These are phyloP conservation scores for Trametes elegans DNA, from an alignment of 768 basidiomycete species.

Conservation along the genomic window DNA sequence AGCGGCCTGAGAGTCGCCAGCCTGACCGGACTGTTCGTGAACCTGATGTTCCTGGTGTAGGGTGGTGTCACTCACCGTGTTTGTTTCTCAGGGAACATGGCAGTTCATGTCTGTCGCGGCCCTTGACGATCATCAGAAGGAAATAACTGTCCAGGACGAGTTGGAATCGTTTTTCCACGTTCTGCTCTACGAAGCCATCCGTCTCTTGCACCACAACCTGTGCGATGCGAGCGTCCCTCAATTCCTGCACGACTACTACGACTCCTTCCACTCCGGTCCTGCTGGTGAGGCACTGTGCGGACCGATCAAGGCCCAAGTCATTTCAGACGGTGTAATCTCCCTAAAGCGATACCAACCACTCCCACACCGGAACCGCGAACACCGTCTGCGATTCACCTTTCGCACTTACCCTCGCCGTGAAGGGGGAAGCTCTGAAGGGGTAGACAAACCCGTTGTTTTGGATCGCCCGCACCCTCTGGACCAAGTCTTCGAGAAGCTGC, in stretches of 20 bases:
- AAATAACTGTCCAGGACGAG: background rate
- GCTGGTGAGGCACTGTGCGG: background rate
- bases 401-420: too few relatives aligned
- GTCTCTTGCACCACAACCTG: constrained; percentile 14
- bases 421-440: too few relatives aligned
- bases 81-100: constrained; percentile 2
- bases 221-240: constrained; percentile 3
- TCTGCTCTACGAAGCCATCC: constrained; percentile 7
- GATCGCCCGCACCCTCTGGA: background rate
- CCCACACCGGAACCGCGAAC: too few relatives aligned
- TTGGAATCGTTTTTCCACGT: constrained; percentile 14
- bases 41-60: background rate
- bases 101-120: constrained; percentile 5
- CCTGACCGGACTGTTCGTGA: background rate
- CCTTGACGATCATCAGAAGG: background rate
- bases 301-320: background rate
- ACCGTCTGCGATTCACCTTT: too few relatives aligned
- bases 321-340: background rate
- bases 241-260: constrained; percentile 14
- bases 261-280: background rate
- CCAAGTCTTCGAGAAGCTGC: background rate
- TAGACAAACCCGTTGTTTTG: background rate
- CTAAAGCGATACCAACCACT: background rate
- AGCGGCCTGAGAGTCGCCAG: background rate
- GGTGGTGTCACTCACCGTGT: background rate